Conservation (phyloP, 2,329 filamentous ascomycete species). For the Ceratocystis smalleyi region DNA sequence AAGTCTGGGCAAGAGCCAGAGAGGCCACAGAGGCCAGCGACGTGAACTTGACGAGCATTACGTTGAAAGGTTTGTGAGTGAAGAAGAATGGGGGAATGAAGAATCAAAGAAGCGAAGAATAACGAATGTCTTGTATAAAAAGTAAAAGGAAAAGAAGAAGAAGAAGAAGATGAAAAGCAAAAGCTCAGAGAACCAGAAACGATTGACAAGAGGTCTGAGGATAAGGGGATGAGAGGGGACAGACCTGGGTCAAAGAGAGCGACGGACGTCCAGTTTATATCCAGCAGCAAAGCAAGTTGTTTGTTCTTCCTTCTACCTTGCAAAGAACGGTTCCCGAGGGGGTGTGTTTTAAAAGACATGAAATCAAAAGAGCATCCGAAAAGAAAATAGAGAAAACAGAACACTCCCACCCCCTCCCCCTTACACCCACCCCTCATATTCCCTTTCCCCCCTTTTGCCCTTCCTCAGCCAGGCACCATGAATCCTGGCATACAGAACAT, state of each 20-base stretch:
- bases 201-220: slow-evolving; percentile 3
- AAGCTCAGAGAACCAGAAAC: slow-evolving; percentile 2
- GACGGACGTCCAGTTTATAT: slow-evolving; percentile 3
- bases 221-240: neutral
- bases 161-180: neutral
- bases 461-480: neutral
- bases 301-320: too few species aligned
- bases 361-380: neutral
- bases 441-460: neutral
- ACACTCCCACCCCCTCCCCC: too few species aligned
- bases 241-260: neutral
- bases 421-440: neutral
- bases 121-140: neutral
- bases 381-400: neutral
- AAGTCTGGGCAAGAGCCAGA: slow-evolving; percentile 40
- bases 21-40: slow-evolving; percentile 33
- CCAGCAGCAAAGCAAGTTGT: neutral
- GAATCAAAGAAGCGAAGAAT: slow-evolving; percentile 1
- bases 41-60: slow-evolving; percentile 28
- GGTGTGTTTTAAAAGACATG: neutral
- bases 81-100: slow-evolving; percentile 1
- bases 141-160: neutral
- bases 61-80: neutral
- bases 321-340: neutral
- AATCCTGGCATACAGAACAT: neutral